Evolutionary conservation across 2,329 filamentous ascomycete genomes (phyloP), one percentile per base, ranked within the genome.

Genomic region (Gyromitra esculenta): DNA sequence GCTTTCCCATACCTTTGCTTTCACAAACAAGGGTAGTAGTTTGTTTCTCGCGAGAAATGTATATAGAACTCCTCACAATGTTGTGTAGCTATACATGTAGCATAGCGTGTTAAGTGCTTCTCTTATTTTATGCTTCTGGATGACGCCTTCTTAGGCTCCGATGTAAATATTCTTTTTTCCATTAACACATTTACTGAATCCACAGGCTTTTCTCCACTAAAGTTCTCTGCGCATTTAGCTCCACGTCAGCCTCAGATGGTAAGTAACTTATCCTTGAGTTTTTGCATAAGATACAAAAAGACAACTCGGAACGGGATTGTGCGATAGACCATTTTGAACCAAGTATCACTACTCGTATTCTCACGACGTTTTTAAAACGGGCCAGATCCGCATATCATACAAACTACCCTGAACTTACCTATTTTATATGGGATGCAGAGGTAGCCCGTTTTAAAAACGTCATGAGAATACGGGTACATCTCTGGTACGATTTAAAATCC

Each of bases 401-500:
- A 21, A 21, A 21, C 18, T 21, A 21, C 18, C 18, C 18, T 21
- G 18, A 21, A 21, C 18, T 21, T 21, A 21, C 18, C 18, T 21
- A 21, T 21, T 21, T 21, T 21, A 21, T 21, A 21, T 21, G 18
- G 18, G 18, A 21, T 21, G 18, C 18, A 21, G 18, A 21, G 18
- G 18, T 21, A 21, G 18, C 18, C 18, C 18, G 18, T 21, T 21
- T 21, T 21, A 21, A 21, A 21, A 21, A 21, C 18, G 18, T 21
- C 18, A 21, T 21, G 18, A 21, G 18, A 21, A 21, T 21, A 21
- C 18, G 18, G 18, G 18, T 21, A 21, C 68, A 15, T 35, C 43
- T 15, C 15, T 41, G 54, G 72, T 39, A 64, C 72, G 25, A 75
- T 75, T 75, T 75, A 57, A 70, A 75, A 75, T 45, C n/a, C 25